Evolutionary conservation across 345 rosid genomes (phyloP), one percentile per base, ranked within the genome.

Genomic region (Geranium rotundifolium): DNA sequence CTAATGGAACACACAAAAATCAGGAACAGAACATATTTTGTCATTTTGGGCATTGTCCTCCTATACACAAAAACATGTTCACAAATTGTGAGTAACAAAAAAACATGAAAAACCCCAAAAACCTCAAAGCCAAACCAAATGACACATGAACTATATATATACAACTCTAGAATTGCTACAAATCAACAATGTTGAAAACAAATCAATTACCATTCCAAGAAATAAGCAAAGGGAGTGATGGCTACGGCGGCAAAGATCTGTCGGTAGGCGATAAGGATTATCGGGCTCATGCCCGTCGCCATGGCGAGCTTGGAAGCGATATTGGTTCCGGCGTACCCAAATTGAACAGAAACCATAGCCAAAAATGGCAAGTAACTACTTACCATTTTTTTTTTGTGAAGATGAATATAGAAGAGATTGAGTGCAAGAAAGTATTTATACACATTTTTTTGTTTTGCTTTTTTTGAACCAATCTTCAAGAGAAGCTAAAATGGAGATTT

Each of bases 231-330:
- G 17, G 99, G 99, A 57, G 75, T 31, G 67, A 80, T 82, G 29
- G 84, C 86, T 46, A 93, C 0, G 67, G 90, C 77, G 71, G 95
- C 91, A 69, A 93, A 80, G 63, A 93, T 78, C 73, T 86, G 97
- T 4, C 96, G 77, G 56, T 90, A 93, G 17, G 89, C 75, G 19
- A 86, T 89, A 60, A 93, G 87, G 54, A 93, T 73, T 56, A 84
- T 82, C 60, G 97, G 96, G 62, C 82, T 84, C 83, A 92, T 80
- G 56, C 97, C 96, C 13, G 88, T 57, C 39, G 90, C 93, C 91
- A 93, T 73, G 55, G 97, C 99, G 66, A 93, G 76, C 75, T 93
- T 93, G 17, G 96, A 86, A 5, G 81, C 80, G 27, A 93, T 80
- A 71, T 80, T 88, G 97, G 88, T 82, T 17, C 89, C 96, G 4